Percentiles rank a stretch among this genome's conserved stretches.
phyloP scores from a whole-genome alignment of 2,329 filamentous ascomycete genomes.

The Cordyceps farinosa region DNA sequence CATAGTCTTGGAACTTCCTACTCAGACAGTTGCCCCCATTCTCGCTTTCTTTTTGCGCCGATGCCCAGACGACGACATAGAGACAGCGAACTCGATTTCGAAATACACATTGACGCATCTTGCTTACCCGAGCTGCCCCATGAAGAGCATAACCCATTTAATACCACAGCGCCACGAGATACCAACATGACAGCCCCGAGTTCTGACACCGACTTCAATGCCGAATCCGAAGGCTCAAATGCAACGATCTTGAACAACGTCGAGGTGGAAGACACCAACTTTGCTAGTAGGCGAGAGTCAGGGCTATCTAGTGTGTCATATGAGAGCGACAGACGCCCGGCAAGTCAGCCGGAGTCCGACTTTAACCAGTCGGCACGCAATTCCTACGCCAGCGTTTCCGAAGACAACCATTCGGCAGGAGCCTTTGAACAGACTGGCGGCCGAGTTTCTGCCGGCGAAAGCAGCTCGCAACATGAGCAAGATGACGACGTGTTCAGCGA shows the following conservation, averaged over 20 bases:
- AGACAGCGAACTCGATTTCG: conserved; percentile 40
- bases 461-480: conserved; percentile 48
- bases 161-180: conserved; percentile 18
- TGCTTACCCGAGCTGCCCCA: conserved; percentile 41
- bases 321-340: conserved; percentile 9
- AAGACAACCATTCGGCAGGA: background rate
- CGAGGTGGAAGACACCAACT: background rate
- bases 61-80: conserved; percentile 30
- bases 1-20: background rate
- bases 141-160: conserved; percentile 27
- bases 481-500: conserved; percentile 60
- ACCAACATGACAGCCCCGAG: background rate
- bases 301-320: conserved; percentile 7
- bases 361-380: background rate
- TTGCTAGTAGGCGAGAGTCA: background rate
- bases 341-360: background rate
- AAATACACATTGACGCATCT: conserved; percentile 47
- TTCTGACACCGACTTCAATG: conserved; percentile 13
- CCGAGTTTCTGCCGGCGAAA: conserved; percentile 21
- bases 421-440: background rate
- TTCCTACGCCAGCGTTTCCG: conserved; percentile 12
- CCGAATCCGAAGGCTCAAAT: conserved; percentile 21
- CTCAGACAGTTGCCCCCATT: background rate
- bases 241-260: conserved; percentile 1
- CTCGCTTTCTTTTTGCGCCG: background rate